Evolutionary conservation across 495 filamentous ascomycete genomes (phyloP).

Genomic region (Beverwykella pulmonaria): DNA sequence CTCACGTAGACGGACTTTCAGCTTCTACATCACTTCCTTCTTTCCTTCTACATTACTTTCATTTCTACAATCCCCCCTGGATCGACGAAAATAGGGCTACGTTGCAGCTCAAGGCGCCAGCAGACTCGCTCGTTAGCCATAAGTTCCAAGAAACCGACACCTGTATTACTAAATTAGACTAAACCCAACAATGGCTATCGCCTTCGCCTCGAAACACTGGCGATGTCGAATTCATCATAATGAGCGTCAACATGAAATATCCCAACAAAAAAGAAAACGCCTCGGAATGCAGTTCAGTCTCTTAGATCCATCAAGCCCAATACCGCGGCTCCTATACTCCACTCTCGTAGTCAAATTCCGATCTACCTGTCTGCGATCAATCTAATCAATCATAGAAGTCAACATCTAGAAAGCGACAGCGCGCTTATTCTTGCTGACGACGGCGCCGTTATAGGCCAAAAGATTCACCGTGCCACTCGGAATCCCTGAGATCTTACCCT

Average conservation of each 20-base stretch:
- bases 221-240: not conserved
- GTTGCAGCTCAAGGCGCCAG: not conserved
- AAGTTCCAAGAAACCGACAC: not conserved
- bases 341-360: not conserved
- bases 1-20: too few relatives aligned
- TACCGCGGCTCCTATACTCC: not conserved
- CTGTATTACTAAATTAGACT: not conserved
- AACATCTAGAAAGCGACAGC: not conserved
- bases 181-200: not conserved
- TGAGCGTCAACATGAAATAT: not conserved
- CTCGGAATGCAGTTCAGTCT: not conserved
- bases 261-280: not conserved
- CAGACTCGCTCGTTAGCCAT: too few relatives aligned
- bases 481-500: slow-evolving; percentile 23
- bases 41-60: too few relatives aligned
- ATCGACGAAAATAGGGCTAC: too few relatives aligned
- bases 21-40: too few relatives aligned
- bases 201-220: not conserved
- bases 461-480: slow-evolving; percentile 24
- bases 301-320: not conserved
- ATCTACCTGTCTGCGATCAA: not conserved
- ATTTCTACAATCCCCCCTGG: too few relatives aligned
- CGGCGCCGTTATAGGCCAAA: slow-evolving; percentile 26
- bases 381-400: too few relatives aligned
- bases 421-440: not conserved